Base-by-base conservation (phyloP, 805 yeast species). In the Phaffomyces opuntiae region DNA sequence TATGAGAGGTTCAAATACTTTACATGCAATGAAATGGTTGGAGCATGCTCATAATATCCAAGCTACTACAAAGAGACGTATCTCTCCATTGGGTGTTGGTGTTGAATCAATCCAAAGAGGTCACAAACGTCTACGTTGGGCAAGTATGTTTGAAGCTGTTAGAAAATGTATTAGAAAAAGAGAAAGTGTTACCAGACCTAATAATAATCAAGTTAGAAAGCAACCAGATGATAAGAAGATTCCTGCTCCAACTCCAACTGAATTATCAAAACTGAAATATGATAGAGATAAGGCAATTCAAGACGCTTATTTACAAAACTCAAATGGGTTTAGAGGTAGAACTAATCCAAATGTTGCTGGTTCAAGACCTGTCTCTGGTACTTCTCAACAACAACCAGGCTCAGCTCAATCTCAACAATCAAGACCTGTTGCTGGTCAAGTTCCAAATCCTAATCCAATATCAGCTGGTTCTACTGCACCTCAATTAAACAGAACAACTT, bases 101-200 rank as follows among this genome's bases (percentile, higher is more conserved):
- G 77, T 79, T 21, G 97, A 91, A 56, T 85, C 95, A 0, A 84
- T 89, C 40, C 97, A 91, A 63, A 69, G 98, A 51, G 99, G 99
- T 17, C 96, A 93, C 58, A 72, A 86, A 48, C 73, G 95, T 44
- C 70, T 91, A 48, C 76, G 98, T 52, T 93, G 97, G 97, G 96
- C 96, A 0, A 85, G 96, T 45, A 85, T 93, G 87, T 87, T 93
- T 69, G 99, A 93, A 61, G 96, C 96, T 1, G 83, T 93, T 68
- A 74, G 96, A 48, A 89, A 89, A 65, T 72, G 84, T 53, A 87
- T 90, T 83, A 80, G 87, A 54, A 90, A 90, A 61, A 74, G 98
- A 39, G 99, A 93, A 62, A 79, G 74, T 54, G 78, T 80, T 5
- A 82, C 84, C 17, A 74, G 76, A 51, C 86, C 85, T 17, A 73